Conservation (phyloP, 176 grass and related monocot species). For the Stipa capillata region DNA sequence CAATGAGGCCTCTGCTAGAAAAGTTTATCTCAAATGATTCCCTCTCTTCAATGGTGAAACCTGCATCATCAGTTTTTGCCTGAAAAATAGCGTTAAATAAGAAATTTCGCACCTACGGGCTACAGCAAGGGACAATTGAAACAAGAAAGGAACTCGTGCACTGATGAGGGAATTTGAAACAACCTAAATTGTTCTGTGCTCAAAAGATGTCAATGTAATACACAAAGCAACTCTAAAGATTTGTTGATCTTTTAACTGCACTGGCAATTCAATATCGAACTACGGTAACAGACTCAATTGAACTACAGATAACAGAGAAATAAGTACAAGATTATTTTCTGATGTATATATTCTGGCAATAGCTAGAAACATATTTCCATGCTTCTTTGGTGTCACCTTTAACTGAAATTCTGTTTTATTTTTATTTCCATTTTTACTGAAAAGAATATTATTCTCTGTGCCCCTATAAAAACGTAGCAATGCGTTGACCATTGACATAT, state of each 20-base stretch:
- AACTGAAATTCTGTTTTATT: not conserved
- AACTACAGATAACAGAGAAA: not conserved
- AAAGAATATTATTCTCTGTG: not conserved
- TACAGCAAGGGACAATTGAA: not conserved
- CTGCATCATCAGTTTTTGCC: conserved; percentile 74
- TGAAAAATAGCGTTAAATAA: conserved; percentile 27
- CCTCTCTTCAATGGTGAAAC: conserved; percentile 81
- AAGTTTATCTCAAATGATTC: conserved; percentile 70
- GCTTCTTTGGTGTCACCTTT: not conserved
- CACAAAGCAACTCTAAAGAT: not conserved
- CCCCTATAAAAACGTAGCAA: not conserved
- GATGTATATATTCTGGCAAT: not conserved
- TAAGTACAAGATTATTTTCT: not conserved
- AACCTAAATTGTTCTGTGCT: not conserved
- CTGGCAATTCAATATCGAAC: not conserved
- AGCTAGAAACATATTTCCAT: not conserved
- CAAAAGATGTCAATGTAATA: not conserved
- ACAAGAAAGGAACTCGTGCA: not conserved
- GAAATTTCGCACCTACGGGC: not conserved
- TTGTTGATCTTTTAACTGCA: not conserved
- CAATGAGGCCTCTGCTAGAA: conserved; percentile 51
- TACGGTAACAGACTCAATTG: not conserved
- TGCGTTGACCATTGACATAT: not conserved
- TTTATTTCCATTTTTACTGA: not conserved
- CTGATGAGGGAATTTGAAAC: not conserved